Percentiles rank a stretch among this genome's conserved stretches.
These are phyloP conservation scores for Ormosia semicastrata DNA, from an alignment of 306 rosid genomes.

Conservation along the genomic window DNA sequence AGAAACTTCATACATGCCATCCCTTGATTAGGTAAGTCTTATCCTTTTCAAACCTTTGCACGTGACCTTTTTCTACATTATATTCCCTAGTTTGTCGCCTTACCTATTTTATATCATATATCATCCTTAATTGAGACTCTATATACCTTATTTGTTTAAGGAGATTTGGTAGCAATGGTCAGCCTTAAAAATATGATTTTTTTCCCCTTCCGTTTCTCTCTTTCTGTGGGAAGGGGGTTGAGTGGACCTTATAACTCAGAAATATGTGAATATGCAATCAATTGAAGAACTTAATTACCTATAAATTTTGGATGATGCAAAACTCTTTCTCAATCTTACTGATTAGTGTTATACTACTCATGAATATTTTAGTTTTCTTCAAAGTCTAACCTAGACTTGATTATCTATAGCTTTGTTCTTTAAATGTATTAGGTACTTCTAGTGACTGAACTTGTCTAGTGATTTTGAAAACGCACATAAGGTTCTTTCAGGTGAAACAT, in stretches of 20 bases:
- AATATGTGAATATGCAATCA: neutral
- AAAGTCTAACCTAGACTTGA: neutral
- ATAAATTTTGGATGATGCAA: neutral
- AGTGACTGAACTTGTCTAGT: neutral
- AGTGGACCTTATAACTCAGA: neutral
- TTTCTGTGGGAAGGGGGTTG: neutral
- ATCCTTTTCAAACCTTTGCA: neutral
- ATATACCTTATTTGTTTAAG: neutral
- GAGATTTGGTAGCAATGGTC: neutral
- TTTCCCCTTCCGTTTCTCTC: neutral
- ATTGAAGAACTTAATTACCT: neutral
- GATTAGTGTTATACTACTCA: neutral
- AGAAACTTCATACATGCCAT: neutral
- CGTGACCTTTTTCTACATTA: neutral
- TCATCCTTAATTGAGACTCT: neutral
- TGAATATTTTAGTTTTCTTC: neutral
- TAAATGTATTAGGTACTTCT: neutral
- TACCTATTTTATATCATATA: neutral
- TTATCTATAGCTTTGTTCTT: neutral
- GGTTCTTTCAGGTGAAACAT: neutral
- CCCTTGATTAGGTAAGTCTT: neutral
- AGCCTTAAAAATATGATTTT: neutral
- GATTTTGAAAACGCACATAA: neutral
- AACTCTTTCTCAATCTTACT: neutral
- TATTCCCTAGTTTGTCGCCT: neutral